Base-by-base conservation (phyloP, 192 early-diverging fungal genomes). In the Entomortierella beljakovae region DNA sequence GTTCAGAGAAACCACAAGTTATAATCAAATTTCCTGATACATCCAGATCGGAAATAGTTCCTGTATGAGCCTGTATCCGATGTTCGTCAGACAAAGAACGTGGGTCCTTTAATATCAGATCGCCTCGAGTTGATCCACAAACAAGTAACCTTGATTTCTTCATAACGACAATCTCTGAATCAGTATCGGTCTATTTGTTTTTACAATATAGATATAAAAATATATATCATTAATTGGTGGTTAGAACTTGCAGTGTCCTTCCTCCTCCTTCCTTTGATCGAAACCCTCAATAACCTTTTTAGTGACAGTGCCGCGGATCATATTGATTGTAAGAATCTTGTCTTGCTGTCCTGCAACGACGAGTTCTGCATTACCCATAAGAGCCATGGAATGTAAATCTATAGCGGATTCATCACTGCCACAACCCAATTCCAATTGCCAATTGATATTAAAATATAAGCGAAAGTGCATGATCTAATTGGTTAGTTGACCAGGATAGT, bases 31-130 rank as follows among this genome's bases (percentile, higher is more conserved):
- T 92, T 23, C 92, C 92, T 23, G 86, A 85, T 1, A 94, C 82
- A 61, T 95, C 94, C 35, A 95, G 73, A 80, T 93, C 92, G 1
- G 91, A 87, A 15, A 95, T 80, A 8, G 87, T 88, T 25, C 93
- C 94, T n/a, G 91, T 88, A 62, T 96, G 93, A 9, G 92, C 91
- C 33, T 88, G 83, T 32, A 95, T 84, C 28, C 84, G 63, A 38
- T 91, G 86, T 64, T 92, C 89, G 0, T 86, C 85, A 40, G 84
- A 83, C 43, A 90, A 80, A 1, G 88, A 87, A 1, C 87, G 71
- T 6, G 92, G 88, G 83, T 96, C 93, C 9, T 88, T 80, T 26
- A 95, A 54, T 13, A 84, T 84, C 11, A 95, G 84, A 57, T 86
- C 82, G 29, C 94, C 94, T 38, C 81, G 70, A 20, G 86, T 81